Conservation (phyloP, 345 rosid genomes). For the Murraya paniculata region DNA sequence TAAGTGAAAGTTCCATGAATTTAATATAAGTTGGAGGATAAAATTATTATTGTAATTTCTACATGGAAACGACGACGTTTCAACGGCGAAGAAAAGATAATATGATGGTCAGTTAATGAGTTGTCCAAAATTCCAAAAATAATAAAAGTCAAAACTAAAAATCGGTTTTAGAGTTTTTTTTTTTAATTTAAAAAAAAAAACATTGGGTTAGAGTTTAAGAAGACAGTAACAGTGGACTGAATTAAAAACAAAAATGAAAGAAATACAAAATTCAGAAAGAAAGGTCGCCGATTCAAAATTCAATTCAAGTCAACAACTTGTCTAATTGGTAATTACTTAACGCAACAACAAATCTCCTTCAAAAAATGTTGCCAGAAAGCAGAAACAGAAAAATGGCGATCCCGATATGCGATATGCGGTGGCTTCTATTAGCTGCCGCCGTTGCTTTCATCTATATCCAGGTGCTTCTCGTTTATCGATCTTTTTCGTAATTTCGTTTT, state of each 20-base stretch:
- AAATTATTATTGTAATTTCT: too few relatives aligned
- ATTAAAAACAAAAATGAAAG: too few relatives aligned
- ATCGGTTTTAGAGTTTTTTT: too few relatives aligned
- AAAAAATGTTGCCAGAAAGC: background rate
- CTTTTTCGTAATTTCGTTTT: background rate
- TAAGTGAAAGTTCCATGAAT: too few relatives aligned
- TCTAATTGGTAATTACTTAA: too few relatives aligned
- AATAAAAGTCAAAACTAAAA: too few relatives aligned
- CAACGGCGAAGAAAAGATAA: too few relatives aligned
- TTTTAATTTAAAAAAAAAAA: background rate
- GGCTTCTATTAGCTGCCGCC: conserved; percentile 77
- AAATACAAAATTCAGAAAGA: background rate
- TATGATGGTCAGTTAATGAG: too few relatives aligned
- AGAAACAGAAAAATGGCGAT: conserved; percentile 34
- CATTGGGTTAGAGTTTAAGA: background rate
- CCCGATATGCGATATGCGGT: conserved; percentile 63
- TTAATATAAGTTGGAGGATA: too few relatives aligned
- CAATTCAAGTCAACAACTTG: too few relatives aligned
- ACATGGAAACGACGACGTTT: too few relatives aligned
- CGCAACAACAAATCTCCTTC: background rate
- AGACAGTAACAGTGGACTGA: background rate
- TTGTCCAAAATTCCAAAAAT: too few relatives aligned
- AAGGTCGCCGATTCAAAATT: background rate
- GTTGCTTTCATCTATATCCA: conserved; percentile 75
- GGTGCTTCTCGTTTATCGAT: conserved; percentile 33